These are phyloP conservation scores for Tilletiopsis washingtonensis DNA, from an alignment of 1,284 basidiomycete species.

Conservation along the genomic window DNA sequence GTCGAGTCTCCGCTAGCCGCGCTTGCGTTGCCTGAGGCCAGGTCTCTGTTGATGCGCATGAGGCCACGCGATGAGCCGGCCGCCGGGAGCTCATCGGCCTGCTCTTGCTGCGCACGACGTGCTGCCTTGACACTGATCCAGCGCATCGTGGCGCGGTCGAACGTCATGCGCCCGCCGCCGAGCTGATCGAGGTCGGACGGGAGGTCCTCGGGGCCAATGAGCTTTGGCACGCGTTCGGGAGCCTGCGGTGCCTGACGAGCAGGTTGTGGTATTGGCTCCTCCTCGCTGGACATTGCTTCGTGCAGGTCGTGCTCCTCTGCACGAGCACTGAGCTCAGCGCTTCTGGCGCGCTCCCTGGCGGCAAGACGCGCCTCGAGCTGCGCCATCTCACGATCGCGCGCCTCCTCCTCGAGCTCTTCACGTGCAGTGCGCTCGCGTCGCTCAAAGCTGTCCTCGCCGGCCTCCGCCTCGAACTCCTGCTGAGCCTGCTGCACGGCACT, in stretches of 20 bases:
- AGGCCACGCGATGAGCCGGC: too few species aligned
- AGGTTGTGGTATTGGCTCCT: too few species aligned
- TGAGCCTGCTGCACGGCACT: conserved; percentile 28
- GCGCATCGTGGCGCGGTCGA: conserved; percentile 19
- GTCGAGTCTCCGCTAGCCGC: not conserved
- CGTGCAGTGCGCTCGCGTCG: not conserved
- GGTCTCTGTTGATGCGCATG: too few species aligned
- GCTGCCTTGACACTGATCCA: conserved; percentile 21
- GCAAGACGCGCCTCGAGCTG: too few species aligned
- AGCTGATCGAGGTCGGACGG: conserved; percentile 21
- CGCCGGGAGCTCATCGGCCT: not conserved
- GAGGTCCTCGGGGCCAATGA: conserved; percentile 25
- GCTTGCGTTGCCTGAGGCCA: not conserved
- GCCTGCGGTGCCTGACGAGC: too few species aligned
- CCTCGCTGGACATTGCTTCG: too few species aligned
- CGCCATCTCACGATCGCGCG: too few species aligned
- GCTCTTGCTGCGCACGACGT: too few species aligned
- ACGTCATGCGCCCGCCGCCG: conserved; percentile 21
- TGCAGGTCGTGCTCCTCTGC: too few species aligned
- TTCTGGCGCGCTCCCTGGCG: too few species aligned
- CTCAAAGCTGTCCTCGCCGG: not conserved
- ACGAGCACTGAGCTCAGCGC: too few species aligned
- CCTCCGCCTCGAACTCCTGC: conserved; percentile 19
- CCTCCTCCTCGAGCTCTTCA: not conserved
- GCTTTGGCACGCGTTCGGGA: too few species aligned